phyloP scores from a whole-genome alignment of 83 land plant genomes.

The Diphasiastrum complanatum region DNA sequence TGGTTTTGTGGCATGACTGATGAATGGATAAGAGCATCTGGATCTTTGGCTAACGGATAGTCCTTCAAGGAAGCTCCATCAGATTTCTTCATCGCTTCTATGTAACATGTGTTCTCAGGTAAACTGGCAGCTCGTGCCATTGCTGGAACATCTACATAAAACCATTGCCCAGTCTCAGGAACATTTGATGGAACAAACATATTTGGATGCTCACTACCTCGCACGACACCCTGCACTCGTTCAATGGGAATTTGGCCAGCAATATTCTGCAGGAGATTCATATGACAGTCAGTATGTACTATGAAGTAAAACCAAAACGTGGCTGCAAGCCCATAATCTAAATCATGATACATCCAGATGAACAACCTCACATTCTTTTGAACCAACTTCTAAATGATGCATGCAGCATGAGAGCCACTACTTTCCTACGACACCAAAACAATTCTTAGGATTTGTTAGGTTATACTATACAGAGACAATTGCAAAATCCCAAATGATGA shows the following conservation, averaged over 20 bases:
- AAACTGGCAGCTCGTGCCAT: conserved; percentile 58
- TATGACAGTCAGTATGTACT: too few species aligned
- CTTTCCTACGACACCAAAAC: too few species aligned
- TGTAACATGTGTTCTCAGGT: conserved; percentile 56
- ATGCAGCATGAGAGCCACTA: too few species aligned
- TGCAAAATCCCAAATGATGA: too few species aligned
- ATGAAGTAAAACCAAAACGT: too few species aligned
- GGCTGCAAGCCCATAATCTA: too few species aligned
- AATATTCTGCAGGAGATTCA: too few species aligned
- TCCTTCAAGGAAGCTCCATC: conserved; percentile 39
- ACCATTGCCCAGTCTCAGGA: conserved; percentile 74
- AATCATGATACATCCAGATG: too few species aligned
- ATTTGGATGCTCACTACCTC: conserved; percentile 80
- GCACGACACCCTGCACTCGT: conserved; percentile 66
- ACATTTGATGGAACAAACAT: conserved; percentile 84
- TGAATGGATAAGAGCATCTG: conserved; percentile 49
- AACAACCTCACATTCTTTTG: too few species aligned
- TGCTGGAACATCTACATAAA: conserved; percentile 78
- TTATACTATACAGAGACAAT: too few species aligned
- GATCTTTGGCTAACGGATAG: conserved; percentile 82
- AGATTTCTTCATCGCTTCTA: conserved; percentile 60
- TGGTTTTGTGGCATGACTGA: conserved; percentile 93
- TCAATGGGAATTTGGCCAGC: conserved; percentile 12
- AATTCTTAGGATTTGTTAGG: too few species aligned
- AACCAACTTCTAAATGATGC: too few species aligned